These are phyloP conservation scores for Apiospora phragmitis DNA, from an alignment of 2,329 filamentous ascomycete species.

Conservation along the genomic window DNA sequence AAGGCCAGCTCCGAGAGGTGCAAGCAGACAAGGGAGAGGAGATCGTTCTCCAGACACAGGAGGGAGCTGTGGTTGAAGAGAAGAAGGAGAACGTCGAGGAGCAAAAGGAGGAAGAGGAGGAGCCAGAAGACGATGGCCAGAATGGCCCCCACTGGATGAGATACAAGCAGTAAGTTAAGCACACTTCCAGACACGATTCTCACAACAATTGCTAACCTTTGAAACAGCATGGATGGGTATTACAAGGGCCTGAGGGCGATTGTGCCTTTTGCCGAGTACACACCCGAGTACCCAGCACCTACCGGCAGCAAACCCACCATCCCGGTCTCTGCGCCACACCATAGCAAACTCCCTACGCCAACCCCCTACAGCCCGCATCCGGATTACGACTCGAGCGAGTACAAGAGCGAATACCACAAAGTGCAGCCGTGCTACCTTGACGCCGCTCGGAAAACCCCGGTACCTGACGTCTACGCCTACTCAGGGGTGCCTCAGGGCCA, in stretches of 20 bases:
- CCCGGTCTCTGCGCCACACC: conserved; percentile 26
- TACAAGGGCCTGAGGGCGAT: conserved; percentile 76
- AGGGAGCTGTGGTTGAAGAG: conserved; percentile 14
- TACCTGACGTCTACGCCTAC: conserved; percentile 68
- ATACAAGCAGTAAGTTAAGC: conserved; percentile 42
- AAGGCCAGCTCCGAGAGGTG: conserved; percentile 15
- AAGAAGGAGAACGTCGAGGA: conserved; percentile 25
- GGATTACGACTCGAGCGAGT: conserved; percentile 58
- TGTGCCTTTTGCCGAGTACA: conserved; percentile 62
- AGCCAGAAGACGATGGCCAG: conserved; percentile 26
- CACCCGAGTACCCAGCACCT: conserved; percentile 69
- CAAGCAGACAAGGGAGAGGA: conserved; percentile 15
- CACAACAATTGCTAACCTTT: conserved; percentile 17
- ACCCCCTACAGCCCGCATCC: conserved; percentile 69
- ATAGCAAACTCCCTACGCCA: conserved; percentile 44
- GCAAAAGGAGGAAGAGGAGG: conserved; percentile 25
- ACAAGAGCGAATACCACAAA: conserved; percentile 51
- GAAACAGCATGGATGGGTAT: conserved; percentile 72
- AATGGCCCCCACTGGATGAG: conserved; percentile 34
- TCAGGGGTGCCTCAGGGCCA: conserved; percentile 72
- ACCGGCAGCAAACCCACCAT: conserved; percentile 19
- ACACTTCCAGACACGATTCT: neutral
- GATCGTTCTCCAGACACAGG: conserved; percentile 22
- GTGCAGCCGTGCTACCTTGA: conserved; percentile 67
- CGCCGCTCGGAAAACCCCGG: conserved; percentile 52